Base-by-base conservation (phyloP, 352 stramenopile genomes). In the Pythium rhizo-oryzae region DNA sequence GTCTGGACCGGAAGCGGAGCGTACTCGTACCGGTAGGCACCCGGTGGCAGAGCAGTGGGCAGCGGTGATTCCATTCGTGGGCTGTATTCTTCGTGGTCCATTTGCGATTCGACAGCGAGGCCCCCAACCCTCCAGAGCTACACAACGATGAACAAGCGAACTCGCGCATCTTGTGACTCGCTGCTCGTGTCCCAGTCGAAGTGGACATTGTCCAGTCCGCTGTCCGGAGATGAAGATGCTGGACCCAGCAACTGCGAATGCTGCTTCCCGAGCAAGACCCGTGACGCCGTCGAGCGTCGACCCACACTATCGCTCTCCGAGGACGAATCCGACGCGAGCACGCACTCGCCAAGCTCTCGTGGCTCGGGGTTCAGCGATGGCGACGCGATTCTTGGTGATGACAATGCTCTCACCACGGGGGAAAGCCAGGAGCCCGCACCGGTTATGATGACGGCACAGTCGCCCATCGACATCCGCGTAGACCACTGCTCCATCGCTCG, bases 401-500 rank as follows among this genome's bases (percentile, higher is more conserved):
- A 51, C 33, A 15, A 59, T 28, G 4, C 18, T 33, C 39, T 46
- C 35, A 33, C 2, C 28, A 46, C 28, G 4, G 43, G 23, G 7
- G 58, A 64, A 0, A 30, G 49, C 21, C 24, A 33, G 4, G 5
- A 67, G 4, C 28, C 5, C 37, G 37, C 44, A 7, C 21, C 12
- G 2, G 4, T 18, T 39, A 18, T 39, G 13, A 61, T 61, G 51
- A 16, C 24, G n/a, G 43, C 52, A 33, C 64, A 70, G 52, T 70
- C 64, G 28, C 64, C 64, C 24, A 64, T 70, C 25, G 55, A 70
- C 43, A 60, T 67, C 41, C 43, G 39, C 25, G n/a, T n/a, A 8
- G 5, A n/a, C 11, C 21, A 44, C 3, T 43, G 35, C 28, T 21
- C 23, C 1, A 18, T 23, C 37, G 51, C 51, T 9, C 35, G 24